Conservation (phyloP, 495 filamentous ascomycete species). For the Aspergillus campestris region DNA sequence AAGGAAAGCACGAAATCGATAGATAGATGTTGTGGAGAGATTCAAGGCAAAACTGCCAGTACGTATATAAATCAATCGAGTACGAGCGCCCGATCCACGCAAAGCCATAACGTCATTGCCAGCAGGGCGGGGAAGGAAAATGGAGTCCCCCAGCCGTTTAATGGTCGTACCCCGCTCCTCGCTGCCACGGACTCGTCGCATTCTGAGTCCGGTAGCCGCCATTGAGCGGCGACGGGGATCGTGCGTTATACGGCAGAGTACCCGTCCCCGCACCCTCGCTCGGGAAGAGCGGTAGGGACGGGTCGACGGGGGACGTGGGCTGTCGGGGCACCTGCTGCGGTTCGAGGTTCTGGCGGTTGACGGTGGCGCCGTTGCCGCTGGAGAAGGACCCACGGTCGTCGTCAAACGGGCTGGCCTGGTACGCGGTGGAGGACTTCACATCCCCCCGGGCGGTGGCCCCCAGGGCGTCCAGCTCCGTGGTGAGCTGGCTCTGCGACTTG, state of each 20-base stretch:
- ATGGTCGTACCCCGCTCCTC: slow-evolving; percentile 59
- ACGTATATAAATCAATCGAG: slow-evolving; percentile 13
- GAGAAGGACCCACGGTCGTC: slow-evolving; percentile 68
- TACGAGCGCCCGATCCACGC: slow-evolving; percentile 15
- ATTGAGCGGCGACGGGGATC: slow-evolving; percentile 29
- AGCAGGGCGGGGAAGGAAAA: slow-evolving; percentile 21
- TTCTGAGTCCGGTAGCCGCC: slow-evolving; percentile 41
- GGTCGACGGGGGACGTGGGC: slow-evolving; percentile 50
- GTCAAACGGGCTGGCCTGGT: slow-evolving; percentile 62
- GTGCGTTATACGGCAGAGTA: slow-evolving; percentile 28
- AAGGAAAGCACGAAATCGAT: slow-evolving; percentile 9
- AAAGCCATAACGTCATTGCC: slow-evolving; percentile 40
- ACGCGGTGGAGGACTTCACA: slow-evolving; percentile 52
- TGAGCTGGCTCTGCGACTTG: slow-evolving; percentile 90
- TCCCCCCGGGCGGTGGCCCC: slow-evolving; percentile 88
- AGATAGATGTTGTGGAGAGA: too few relatives aligned
- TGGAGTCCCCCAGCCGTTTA: slow-evolving; percentile 26
- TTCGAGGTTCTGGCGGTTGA: slow-evolving; percentile 24
- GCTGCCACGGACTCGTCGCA: slow-evolving; percentile 56
- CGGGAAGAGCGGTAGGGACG: slow-evolving; percentile 55
- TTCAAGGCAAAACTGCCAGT: too few relatives aligned
- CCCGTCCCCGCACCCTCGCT: slow-evolving; percentile 29
- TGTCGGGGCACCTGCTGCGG: slow-evolving; percentile 13
- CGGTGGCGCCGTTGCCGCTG: slow-evolving; percentile 33
- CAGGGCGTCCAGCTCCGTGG: slow-evolving; percentile 85